These are phyloP conservation scores for Papiliotrema fonsecae DNA, from an alignment of 1,284 basidiomycete species.

Conservation along the genomic window DNA sequence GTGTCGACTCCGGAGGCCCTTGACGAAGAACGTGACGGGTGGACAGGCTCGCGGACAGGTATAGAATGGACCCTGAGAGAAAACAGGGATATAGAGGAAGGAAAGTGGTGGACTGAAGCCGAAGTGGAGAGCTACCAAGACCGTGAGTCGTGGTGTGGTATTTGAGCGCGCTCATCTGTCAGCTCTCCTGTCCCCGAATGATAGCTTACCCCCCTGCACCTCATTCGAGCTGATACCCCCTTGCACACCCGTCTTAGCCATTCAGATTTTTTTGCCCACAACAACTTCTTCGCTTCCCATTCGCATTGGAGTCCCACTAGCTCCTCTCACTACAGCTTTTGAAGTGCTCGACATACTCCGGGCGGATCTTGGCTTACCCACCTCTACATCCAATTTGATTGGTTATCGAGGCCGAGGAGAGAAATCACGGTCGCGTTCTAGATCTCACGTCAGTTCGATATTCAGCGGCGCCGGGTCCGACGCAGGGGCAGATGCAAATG, in stretches of 20 bases:
- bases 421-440: background rate
- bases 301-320: constrained; percentile 3
- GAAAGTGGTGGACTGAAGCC: constrained; percentile 26
- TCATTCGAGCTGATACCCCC: background rate
- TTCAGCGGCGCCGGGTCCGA: background rate
- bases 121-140: constrained; percentile 14
- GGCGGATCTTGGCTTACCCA: constrained; percentile 15
- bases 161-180: background rate
- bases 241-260: constrained; percentile 6
- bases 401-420: constrained; percentile 1
- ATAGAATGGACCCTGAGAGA: constrained; percentile 15
- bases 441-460: constrained; percentile 3
- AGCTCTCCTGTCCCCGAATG: background rate
- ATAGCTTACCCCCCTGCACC: background rate
- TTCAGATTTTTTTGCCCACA: constrained; percentile 15
- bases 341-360: constrained; percentile 11
- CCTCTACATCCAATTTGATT: constrained; percentile 11
- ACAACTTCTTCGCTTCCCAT: constrained; percentile 14
- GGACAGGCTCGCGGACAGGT: background rate
- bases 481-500: background rate
- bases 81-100: constrained; percentile 7
- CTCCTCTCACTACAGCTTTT: constrained; percentile 1
- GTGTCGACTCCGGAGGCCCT: background rate
- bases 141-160: constrained; percentile 14
- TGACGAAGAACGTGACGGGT: background rate